Base-by-base conservation (phyloP, 108 stramenopile species). In the Skeletonema grethae region DNA sequence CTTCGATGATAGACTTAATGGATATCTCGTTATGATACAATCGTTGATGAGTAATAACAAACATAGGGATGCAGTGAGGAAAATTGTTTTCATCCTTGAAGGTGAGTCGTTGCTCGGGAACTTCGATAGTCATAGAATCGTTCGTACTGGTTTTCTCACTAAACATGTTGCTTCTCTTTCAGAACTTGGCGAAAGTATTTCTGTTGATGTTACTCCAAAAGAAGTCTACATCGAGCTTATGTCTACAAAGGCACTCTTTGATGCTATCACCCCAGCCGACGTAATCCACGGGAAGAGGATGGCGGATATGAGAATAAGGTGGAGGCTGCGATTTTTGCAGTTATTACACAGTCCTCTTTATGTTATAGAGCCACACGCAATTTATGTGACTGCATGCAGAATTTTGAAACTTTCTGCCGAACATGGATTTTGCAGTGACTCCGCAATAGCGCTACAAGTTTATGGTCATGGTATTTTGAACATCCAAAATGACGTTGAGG, bases 171-270 rank as follows among this genome's bases (percentile, higher is more conserved):
- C 22, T 38, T 11, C 67, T 29, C 57, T 74, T 7, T 58, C 29
- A n/a, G 57, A 68, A 15, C 57, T 74, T 58, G 73, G 56, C 11
- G 72, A 72, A 29, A 16, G 15, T 22, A 55, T 66, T 67, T 65
- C 72, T 0, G 4, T 16, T 8, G 46, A 67, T 22, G 65, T 55
- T 10, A 36, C 64, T 2, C 31, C 20, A 57, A 24, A 31, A 55
- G 9, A 32, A 2, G 25, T 57, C 11, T 12, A 20, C 10, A 28
- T 16, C 1, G 65, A 29, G 28, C 5, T 72, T 3, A 16, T 57
- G 28, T 53, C 53, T 15, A 72, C 72, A 48, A 72, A 72, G 28
- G 24, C 5, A 3, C 20, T 57, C 25, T 29, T 72, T 16, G 28
- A n/a, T 16, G 9, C 36, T 38, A 24, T 7, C 24, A 7, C 50